Evolutionary conservation across 805 yeast species (phyloP).

Genomic region (Gaillardinia entomophila): DNA sequence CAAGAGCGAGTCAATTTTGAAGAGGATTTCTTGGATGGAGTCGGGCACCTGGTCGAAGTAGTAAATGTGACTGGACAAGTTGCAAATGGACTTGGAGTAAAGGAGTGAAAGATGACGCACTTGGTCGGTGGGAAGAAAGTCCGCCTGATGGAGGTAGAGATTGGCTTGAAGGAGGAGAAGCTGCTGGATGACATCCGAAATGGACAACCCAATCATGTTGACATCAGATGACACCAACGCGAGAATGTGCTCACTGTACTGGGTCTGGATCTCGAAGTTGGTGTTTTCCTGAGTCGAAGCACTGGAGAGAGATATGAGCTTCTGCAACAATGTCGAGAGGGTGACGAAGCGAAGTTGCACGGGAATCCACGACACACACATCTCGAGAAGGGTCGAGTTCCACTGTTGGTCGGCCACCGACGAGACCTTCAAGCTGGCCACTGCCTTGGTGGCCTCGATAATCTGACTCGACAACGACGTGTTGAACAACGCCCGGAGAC

Average conservation of each 20-base stretch:
- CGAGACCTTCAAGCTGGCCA: conserved; percentile 40
- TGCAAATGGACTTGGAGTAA: conserved; percentile 56
- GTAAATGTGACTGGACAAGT: conserved; percentile 71
- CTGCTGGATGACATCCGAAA: conserved; percentile 68
- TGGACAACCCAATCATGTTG: conserved; percentile 82
- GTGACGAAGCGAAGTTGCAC: conserved; percentile 70
- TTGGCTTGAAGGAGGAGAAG: conserved; percentile 45
- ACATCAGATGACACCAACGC: conserved; percentile 71
- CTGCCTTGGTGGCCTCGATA: conserved; percentile 46
- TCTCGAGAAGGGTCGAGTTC: conserved; percentile 54
- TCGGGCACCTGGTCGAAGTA: conserved; percentile 85
- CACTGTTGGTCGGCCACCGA: conserved; percentile 31
- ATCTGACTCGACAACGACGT: conserved; percentile 60
- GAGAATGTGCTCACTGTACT: conserved; percentile 41
- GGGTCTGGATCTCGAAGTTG: conserved; percentile 23
- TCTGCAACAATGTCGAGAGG: conserved; percentile 38
- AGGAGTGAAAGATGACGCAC: conserved; percentile 29
- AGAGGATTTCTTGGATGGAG: conserved; percentile 63
- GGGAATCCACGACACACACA: conserved; percentile 72
- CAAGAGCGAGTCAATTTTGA: conserved; percentile 33
- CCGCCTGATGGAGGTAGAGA: conserved; percentile 20
- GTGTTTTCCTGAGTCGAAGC: conserved; percentile 7
- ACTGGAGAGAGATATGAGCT: conserved; percentile 16
- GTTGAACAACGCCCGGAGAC: conserved; percentile 58
- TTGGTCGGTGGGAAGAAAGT: conserved; percentile 12